Evolutionary conservation across 768 basidiomycete species (phyloP), one percentile per base, ranked within the genome.

Genomic region (Naganishia randhawae): DNA sequence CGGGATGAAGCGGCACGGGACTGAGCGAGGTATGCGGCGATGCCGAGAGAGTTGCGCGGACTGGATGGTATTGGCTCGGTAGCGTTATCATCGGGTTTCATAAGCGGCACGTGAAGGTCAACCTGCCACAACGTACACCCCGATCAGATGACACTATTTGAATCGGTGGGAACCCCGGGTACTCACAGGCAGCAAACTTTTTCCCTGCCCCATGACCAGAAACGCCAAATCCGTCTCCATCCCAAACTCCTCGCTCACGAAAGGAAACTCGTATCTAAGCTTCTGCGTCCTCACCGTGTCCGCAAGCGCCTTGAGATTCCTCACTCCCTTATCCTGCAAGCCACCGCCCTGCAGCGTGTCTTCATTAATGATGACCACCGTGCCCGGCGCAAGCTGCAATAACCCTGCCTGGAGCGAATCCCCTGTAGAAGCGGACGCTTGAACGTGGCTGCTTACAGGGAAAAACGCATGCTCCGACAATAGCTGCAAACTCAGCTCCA

Each of bases 241-340:
- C 68, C 76, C 77, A 62, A 80, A 68, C 1, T 71, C 73, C 22
- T 78, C 75, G 27, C 52, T 50, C 66, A 77, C 75, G 63, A 72
- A 80, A 9, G 78, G 78, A 64, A 76, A 80, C 51, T 77, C 73
- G 66, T 80, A 80, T 31, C 73, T 65, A 16, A 80, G 48, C 31
- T 66, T 71, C 54, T 78, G 77, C 41, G 72, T 73, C 41, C 52
- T 69, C 22, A 78, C 52, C 37, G 64, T 68, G 14, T 75, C 73
- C 17, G 68, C 63, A 55, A 80, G 42, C 1, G 74, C 71, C 48
- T 74, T 71, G 45, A 80, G 50, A 50, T 80, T 80, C 53, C 69
- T 69, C 16, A 78, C 57, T 0, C 76, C 78, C 32, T 71, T 73
- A n/a, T 78, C 76, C 13, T 76, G 69, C 61, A 80, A 64, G 35